Conservation (phyloP, 768 basidiomycete genomes). For the Calocybe cyanea region DNA sequence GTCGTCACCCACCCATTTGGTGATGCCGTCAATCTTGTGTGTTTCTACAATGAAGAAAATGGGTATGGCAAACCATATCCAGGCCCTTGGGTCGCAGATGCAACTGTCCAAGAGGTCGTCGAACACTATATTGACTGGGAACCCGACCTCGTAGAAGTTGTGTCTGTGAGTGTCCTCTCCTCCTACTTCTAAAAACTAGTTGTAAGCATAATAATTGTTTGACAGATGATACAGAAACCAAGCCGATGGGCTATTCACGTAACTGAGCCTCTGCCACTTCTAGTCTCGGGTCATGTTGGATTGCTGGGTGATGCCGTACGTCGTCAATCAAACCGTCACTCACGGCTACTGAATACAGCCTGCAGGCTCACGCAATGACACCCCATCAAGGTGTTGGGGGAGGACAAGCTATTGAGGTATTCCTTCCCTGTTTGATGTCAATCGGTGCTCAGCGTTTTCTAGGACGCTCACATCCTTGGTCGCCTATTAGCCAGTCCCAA, state of each 20-base stretch:
- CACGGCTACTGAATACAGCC: background rate
- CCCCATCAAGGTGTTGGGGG: conserved; percentile 24
- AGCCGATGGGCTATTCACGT: conserved; percentile 38
- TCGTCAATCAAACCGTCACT: background rate
- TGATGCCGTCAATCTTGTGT: conserved; percentile 16
- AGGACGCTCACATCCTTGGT: conserved; percentile 23
- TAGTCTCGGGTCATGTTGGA: conserved; percentile 10
- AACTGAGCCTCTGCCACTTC: conserved; percentile 29
- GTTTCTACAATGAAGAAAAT: conserved; percentile 17
- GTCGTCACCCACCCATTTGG: conserved; percentile 24
- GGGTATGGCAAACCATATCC: conserved; percentile 16
- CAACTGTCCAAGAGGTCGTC: background rate
- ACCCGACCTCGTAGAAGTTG: conserved; percentile 1
- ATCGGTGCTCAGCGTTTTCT: background rate
- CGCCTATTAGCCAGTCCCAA: conserved; percentile 14
- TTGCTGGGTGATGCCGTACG: conserved; percentile 9
- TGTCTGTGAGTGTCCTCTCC: background rate
- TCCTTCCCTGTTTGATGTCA: background rate
- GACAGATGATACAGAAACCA: conserved; percentile 23
- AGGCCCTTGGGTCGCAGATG: conserved; percentile 16
- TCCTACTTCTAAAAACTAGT: background rate
- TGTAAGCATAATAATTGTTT: background rate
- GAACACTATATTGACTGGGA: conserved; percentile 4
- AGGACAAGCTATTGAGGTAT: conserved; percentile 22
- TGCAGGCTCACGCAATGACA: conserved; percentile 22